Percentiles rank a stretch among this genome's conserved stretches.
phyloP scores from a whole-genome alignment of 768 basidiomycete genomes.

The Boletus pseudopeckii region DNA sequence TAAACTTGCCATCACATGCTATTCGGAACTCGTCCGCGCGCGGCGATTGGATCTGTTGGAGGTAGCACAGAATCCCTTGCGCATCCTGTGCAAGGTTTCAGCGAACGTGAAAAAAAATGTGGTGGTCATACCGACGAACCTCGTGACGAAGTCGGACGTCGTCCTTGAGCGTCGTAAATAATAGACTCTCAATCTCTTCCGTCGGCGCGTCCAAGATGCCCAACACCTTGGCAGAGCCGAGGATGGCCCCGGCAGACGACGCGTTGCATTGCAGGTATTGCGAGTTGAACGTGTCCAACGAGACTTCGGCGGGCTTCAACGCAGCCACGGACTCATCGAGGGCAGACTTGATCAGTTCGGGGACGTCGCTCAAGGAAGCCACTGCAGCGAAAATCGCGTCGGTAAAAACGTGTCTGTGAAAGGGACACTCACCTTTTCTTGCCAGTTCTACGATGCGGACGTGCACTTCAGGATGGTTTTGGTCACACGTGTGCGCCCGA shows the following conservation, averaged over 20 bases:
- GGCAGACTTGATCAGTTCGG: slow-evolving; percentile 47
- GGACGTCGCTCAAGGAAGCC: slow-evolving; percentile 40
- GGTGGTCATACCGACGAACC: slow-evolving; percentile 36
- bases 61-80: slow-evolving; percentile 43
- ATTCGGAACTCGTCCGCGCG: slow-evolving; percentile 60
- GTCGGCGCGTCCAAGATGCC: slow-evolving; percentile 43
- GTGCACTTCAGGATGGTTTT: slow-evolving; percentile 66
- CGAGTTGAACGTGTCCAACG: slow-evolving; percentile 66
- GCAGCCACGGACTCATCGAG: slow-evolving; percentile 45
- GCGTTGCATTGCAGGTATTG: slow-evolving; percentile 70
- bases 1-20: slow-evolving; percentile 51
- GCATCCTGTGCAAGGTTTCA: slow-evolving; percentile 43
- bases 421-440: slow-evolving; percentile 40
- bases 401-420: neutral
- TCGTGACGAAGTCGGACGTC: slow-evolving; percentile 44
- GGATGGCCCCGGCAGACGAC: slow-evolving; percentile 45
- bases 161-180: slow-evolving; percentile 48
- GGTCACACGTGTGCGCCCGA: slow-evolving; percentile 49
- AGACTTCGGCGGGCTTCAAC: slow-evolving; percentile 55
- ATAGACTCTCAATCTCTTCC: slow-evolving; percentile 57
- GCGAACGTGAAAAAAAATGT: too few relatives aligned
- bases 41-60: slow-evolving; percentile 47
- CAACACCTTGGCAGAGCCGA: slow-evolving; percentile 63
- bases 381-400: slow-evolving; percentile 33
- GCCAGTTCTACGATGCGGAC: slow-evolving; percentile 65